These are phyloP conservation scores for Flaveria brownii DNA, from an alignment of 129 eudicot species.

Conservation along the genomic window DNA sequence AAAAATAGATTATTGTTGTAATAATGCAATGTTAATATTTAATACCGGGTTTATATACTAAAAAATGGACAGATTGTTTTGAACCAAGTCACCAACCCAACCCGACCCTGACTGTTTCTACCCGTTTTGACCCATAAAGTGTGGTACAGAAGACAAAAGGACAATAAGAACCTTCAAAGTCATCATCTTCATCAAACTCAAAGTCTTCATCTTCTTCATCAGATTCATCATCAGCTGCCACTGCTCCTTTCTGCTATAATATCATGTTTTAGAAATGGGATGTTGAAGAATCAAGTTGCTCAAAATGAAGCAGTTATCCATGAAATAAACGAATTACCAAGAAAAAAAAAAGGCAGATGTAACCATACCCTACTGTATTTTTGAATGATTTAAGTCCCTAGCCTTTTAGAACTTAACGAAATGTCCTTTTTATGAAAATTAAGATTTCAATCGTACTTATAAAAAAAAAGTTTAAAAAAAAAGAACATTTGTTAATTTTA, in stretches of 20 bases:
- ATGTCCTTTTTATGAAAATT: neutral
- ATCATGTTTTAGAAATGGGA: slow-evolving; percentile 7
- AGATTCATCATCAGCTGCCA: slow-evolving; percentile 49
- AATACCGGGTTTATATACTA: neutral
- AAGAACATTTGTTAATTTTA: neutral
- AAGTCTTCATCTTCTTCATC: slow-evolving; percentile 85
- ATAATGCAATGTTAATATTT: neutral
- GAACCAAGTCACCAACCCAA: slow-evolving; percentile 1
- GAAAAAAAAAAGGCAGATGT: neutral
- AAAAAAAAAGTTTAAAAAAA: neutral
- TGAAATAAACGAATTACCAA: neutral
- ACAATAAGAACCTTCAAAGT: slow-evolving; percentile 60
- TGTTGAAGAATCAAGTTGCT: slow-evolving; percentile 6
- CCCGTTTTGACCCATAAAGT: neutral
- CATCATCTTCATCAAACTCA: slow-evolving; percentile 72
- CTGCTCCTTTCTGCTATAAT: slow-evolving; percentile 62
- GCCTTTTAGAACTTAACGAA: neutral
- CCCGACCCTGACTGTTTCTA: neutral
- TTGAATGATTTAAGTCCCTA: neutral
- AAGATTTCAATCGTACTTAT: neutral
- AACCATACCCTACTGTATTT: neutral
- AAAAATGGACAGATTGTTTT: neutral
- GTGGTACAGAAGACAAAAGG: slow-evolving; percentile 2
- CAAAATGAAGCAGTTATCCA: neutral
- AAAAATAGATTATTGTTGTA: neutral